Percentiles rank a stretch among this genome's conserved stretches.
Evolutionary conservation across 768 basidiomycete species (phyloP).

Genomic region (Leccinum arenicola): DNA sequence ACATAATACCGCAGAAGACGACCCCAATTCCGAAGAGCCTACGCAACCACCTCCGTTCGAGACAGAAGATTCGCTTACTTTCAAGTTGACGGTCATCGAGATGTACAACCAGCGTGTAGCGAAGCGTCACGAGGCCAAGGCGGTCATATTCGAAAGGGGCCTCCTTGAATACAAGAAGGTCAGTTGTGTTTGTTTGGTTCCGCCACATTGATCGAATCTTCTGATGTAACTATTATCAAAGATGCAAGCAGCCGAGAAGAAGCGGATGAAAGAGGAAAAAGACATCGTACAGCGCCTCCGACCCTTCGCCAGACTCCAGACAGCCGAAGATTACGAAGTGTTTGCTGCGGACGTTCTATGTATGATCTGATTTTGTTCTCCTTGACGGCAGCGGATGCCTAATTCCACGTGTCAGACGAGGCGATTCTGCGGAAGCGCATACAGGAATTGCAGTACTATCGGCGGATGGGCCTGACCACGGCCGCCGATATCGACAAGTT

Average conservation of each 20-base stretch:
- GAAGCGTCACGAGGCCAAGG: constrained; percentile 81
- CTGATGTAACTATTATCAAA: constrained; percentile 30
- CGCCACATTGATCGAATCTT: neutral
- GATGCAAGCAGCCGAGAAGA: constrained; percentile 92
- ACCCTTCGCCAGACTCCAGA: constrained; percentile 88
- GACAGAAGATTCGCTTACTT: constrained; percentile 74
- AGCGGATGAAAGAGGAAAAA: constrained; percentile 84
- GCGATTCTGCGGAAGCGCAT: constrained; percentile 83
- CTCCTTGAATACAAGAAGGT: constrained; percentile 95
- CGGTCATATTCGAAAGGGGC: constrained; percentile 87
- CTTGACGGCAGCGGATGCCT: neutral
- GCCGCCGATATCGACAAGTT: constrained; percentile 91
- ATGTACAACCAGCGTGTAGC: constrained; percentile 89
- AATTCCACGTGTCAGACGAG: constrained; percentile 60
- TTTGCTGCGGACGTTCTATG: constrained; percentile 89
- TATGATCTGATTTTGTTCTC: constrained; percentile 43
- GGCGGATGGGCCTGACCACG: constrained; percentile 80
- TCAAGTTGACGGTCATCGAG: constrained; percentile 87
- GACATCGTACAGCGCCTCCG: constrained; percentile 87
- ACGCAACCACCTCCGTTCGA: constrained; percentile 78
- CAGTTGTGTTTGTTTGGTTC: constrained; percentile 14
- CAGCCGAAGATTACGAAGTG: constrained; percentile 85
- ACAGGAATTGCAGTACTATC: constrained; percentile 87
- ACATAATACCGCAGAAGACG: constrained; percentile 48
- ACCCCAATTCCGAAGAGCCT: constrained; percentile 60